A percentile compares a stretch with the other conserved stretches of the same genome.
These are phyloP conservation scores for Fusarium sp. DNA, from an alignment of 2,329 filamentous ascomycete genomes.

Conservation along the genomic window DNA sequence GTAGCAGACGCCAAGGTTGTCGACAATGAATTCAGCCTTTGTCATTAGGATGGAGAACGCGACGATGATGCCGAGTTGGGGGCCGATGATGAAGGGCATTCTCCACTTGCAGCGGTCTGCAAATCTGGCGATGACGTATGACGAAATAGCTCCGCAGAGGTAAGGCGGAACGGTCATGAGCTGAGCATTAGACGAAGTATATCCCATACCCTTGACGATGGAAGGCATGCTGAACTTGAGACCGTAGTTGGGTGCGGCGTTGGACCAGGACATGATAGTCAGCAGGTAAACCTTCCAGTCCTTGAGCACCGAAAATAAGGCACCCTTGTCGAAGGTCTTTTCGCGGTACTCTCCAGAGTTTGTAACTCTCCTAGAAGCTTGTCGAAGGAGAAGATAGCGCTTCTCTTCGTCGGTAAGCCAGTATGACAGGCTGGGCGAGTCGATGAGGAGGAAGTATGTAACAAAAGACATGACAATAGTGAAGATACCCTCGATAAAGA, in stretches of 20 bases:
- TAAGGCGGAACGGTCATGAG: constrained; percentile 55
- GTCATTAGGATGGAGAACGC: constrained; percentile 45
- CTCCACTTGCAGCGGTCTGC: constrained; percentile 51
- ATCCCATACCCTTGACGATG: constrained; percentile 58
- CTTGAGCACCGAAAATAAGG: constrained; percentile 24
- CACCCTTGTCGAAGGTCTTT: constrained; percentile 23
- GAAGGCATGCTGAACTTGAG: constrained; percentile 52
- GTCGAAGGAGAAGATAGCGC: constrained; percentile 29
- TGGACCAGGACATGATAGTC: constrained; percentile 56
- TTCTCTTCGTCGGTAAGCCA: constrained; percentile 43
- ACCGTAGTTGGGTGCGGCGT: constrained; percentile 51
- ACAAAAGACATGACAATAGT: constrained; percentile 55
- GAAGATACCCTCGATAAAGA: constrained; percentile 45
- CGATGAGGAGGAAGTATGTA: constrained; percentile 62
- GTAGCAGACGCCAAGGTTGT: constrained; percentile 38
- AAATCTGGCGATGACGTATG: constrained; percentile 42
- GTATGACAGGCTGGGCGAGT: constrained; percentile 30
- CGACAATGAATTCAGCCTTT: constrained; percentile 34
- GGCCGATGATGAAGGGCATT: constrained; percentile 52
- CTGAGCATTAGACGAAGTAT: constrained; percentile 48
- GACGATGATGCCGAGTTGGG: constrained; percentile 48
- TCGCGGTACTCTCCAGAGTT: constrained; percentile 31
- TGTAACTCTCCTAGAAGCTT: constrained; percentile 27
- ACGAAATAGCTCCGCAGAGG: constrained; percentile 39
- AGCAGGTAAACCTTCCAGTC: constrained; percentile 55